Evolutionary conservation across 176 grass and related monocot genomes (phyloP).

Genomic region (Dactylis glomerata): DNA sequence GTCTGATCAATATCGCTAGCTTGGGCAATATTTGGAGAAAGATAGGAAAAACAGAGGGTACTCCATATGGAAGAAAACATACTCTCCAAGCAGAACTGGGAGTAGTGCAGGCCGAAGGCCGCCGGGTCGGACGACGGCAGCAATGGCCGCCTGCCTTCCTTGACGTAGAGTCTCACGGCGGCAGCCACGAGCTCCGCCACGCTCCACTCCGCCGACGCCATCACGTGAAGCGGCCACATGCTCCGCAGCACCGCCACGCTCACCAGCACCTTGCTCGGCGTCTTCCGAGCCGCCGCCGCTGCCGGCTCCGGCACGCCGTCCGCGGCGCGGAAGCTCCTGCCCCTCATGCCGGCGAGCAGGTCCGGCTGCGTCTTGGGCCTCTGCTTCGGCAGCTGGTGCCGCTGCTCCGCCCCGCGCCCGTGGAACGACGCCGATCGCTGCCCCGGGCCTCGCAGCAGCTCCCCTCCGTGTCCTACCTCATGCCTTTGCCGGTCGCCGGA

Average conservation of each 20-base stretch:
- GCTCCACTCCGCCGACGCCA: slow-evolving; percentile 76
- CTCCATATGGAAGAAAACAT: slow-evolving; percentile 12
- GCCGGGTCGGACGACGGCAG: slow-evolving; percentile 47
- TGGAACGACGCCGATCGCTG: slow-evolving; percentile 65
- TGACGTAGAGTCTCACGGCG: slow-evolving; percentile 62
- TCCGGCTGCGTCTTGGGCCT: slow-evolving; percentile 73
- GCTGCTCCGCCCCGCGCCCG: slow-evolving; percentile 35
- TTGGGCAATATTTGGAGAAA: neutral
- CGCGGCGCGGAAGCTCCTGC: slow-evolving; percentile 2
- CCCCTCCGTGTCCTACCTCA: neutral
- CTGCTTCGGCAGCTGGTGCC: slow-evolving; percentile 30
- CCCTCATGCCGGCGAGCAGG: slow-evolving; percentile 42
- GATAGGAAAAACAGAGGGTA: neutral
- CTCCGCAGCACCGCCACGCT: slow-evolving; percentile 76
- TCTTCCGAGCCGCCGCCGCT: slow-evolving; percentile 19
- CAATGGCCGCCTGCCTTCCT: slow-evolving; percentile 61
- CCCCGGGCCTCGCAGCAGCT: slow-evolving; percentile 4
- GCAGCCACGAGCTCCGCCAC: slow-evolving; percentile 64
- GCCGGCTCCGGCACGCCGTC: neutral
- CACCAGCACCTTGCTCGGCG: slow-evolving; percentile 71
- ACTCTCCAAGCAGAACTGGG: slow-evolving; percentile 93
- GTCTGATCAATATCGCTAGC: neutral
- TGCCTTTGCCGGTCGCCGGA: slow-evolving; percentile 20
- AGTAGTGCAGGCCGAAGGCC: slow-evolving; percentile 74
- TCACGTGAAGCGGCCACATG: slow-evolving; percentile 87